Base-by-base conservation (phyloP, 78 protist genomes). In the Thecamonas trahens region DNA sequence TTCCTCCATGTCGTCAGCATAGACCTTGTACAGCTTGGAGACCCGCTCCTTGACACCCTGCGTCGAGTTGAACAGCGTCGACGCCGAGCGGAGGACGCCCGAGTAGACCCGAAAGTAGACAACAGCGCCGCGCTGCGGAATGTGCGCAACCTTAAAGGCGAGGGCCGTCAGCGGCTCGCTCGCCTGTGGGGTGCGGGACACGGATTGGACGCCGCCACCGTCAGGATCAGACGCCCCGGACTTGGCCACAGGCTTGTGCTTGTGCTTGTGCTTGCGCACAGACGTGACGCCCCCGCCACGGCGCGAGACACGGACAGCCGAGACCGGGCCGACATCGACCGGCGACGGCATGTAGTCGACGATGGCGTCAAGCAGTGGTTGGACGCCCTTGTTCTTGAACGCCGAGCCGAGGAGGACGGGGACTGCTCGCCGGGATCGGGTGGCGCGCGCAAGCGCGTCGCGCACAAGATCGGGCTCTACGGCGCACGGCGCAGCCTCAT, bases 271-370 rank as follows among this genome's bases (percentile, higher is more conserved):
- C 22, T 11, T 42, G 6, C 11, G 47, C 47, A 6, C 47, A 13
- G 6, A 11, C 47, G 6, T 42, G 47, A 42, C 22, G 22, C 47
- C 11, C 47, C 47, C 11, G 47, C 47, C 6, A 6, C 47, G n/a
- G n/a, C n/a, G n/a, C n/a, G n/a, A n/a, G n/a, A n/a, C n/a, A n/a
- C n/a, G n/a, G n/a, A 39, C 13, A 6, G 3, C 42, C 32, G 35
- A 7, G 0, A 54, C 35, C 15, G 79, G 77, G 5, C 74, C 75
- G 6, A 81, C 37, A 4, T 90, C 89, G n/a, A 49, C 29, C 24
- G 96, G 96, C 15, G 87, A 74, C 29, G 98, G 98, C 35, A 95
- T 85, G 64, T 87, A 91, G 2, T 77, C 72, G 20, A 67, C 60
- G 17, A 87, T 86, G 26, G 86, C 87, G 32, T 95, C 94, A 11